Percentiles rank a stretch among this genome's conserved stretches.
Evolutionary conservation across 495 filamentous ascomycete genomes (phyloP).

Genomic region (Penicillium arizonense): DNA sequence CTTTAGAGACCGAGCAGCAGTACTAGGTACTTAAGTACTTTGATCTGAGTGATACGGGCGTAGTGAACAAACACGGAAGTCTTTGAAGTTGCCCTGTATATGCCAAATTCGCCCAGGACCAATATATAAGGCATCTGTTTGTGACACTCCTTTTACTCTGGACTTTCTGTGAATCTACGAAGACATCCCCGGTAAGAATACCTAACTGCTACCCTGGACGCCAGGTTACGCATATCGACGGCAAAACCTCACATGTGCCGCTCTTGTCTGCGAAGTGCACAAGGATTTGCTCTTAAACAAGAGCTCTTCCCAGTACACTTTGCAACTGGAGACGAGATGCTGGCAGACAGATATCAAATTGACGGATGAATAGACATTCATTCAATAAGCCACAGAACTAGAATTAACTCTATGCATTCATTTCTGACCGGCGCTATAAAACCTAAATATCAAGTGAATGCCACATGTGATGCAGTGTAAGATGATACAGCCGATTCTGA

Average conservation of each 20-base stretch:
- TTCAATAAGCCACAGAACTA: too few species aligned
- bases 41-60: neutral
- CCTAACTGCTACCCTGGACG: neutral
- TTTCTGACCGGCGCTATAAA: neutral
- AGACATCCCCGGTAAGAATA: neutral
- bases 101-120: too few species aligned
- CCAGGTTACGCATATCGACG: constrained; percentile 10
- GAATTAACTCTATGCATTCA: too few species aligned
- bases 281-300: neutral
- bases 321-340: neutral
- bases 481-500: neutral
- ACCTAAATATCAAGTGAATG: neutral
- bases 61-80: neutral
- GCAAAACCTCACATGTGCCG: constrained; percentile 22
- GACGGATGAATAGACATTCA: neutral
- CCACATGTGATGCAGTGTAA: neutral
- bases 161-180: too few species aligned
- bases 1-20: neutral
- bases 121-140: too few species aligned
- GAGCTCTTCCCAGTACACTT: neutral
- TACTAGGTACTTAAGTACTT: neutral
- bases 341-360: neutral
- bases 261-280: constrained; percentile 10
- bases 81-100: too few species aligned
- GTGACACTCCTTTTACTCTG: too few species aligned